Evolutionary conservation across 1,139 yeast species (phyloP), one percentile per base, ranked within the genome.

Genomic region (Yamadazyma sp.): DNA sequence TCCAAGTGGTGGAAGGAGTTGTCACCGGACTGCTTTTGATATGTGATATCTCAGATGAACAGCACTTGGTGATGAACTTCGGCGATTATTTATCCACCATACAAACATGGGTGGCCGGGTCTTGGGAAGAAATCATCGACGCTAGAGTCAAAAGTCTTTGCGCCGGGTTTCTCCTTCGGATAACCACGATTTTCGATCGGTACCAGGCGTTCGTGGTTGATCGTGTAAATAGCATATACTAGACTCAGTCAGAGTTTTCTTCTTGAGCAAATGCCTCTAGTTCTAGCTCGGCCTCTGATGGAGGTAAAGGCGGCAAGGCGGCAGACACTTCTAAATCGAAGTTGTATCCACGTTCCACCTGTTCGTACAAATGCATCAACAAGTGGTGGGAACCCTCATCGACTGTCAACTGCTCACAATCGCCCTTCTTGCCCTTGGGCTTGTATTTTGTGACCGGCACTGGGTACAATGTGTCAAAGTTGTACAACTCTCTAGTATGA

Each of bases 91-190:
- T 77, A 2, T 43, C 55, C 2, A 57, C 62, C 24, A 49, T 73
- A 5, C 69, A 66, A 37, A 53, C 49, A 17, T 73, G 80, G 77
- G 54, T 77, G 5, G 57, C 61, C 14, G 56, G 51, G 3, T 52
- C 56, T 5, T 78, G 81, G 81, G 77, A 75, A 37, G 36, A 39
- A 1, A 60, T 77, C 1, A 70, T 73, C 3, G 81, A 76, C 42
- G 72, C 66, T 9, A 54, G 64, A 33, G 55, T 73, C 6, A 72
- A 73, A 42, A 64, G 77, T 36, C 51, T 77, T 28, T 72, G 79
- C 34, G 82, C 83, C 11, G 80, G 79, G 1, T 66, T 75, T 18
- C 50, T 78, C 17, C 60, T 73, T 36, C 58, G 49, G 18, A 17
- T 49, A 6, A 42, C 38, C 8, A 34, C 37, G 15, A 42, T 50